Base-by-base conservation (phyloP, 169 alveolate genomes). In the Besnoitia besnoiti region DNA sequence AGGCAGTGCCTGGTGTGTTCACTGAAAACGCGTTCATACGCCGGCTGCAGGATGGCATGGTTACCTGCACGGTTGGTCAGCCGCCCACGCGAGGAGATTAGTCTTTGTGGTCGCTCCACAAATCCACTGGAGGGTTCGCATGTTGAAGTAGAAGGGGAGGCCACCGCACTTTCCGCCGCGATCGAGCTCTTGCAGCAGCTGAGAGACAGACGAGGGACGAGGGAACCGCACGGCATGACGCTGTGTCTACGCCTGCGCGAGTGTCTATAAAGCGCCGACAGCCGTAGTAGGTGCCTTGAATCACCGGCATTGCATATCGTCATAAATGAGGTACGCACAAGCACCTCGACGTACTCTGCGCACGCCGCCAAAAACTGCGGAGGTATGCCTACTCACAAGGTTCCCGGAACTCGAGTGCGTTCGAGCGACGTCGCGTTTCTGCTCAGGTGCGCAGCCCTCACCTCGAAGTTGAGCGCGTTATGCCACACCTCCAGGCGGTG, bases 21-120 rank as follows among this genome's bases (percentile, higher is more conserved):
- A n/a, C n/a, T n/a, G n/a, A n/a, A n/a, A n/a, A n/a, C n/a, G n/a
- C n/a, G n/a, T 14, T 49, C 55, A 5, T 49, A 5, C 55, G 14
- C 55, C 55, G 55, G 55, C 55, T 49, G 5, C 14, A 5, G 24
- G 27, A 55, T 4, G 5, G 73, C n/a, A n/a, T n/a, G 27, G 7
- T 8, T 21, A 93, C 96, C 82, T 91, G 96, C 96, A 92, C 40
- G 94, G 93, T 40, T 55, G 90, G 59, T 93, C 94, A 27, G 87
- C 59, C 19, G 97, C 97, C 98, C 97, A 97, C 39, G 90, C 93
- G 76, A 92, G 82, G 82, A 97, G 90, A 82, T 97, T 97, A 47
- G 93, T 93, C 47, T 94, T 93, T 21, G 97, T 94, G 3, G 98
- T 96, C 1, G 97, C 97, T 33, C 98, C 98, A 49, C 98, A 95